Percentiles rank a stretch among this genome's conserved stretches.
Evolutionary conservation across 2,329 filamentous ascomycete genomes (phyloP).

Genomic region (Alternaria sp.): DNA sequence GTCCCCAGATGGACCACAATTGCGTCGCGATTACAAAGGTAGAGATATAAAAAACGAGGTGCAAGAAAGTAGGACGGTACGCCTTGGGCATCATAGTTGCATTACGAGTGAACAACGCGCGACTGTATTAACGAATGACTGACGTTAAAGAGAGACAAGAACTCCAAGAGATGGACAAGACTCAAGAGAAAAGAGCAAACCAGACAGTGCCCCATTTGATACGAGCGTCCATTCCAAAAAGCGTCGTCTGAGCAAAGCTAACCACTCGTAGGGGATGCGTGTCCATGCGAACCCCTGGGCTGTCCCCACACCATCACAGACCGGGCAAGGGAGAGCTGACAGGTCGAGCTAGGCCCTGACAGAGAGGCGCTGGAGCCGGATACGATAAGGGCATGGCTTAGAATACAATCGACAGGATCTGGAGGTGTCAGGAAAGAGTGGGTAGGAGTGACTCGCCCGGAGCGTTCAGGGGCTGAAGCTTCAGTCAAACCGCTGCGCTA

Average conservation of each 20-base stretch:
- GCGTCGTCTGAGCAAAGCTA: conserved; percentile 26
- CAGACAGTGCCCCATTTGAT: conserved; percentile 20
- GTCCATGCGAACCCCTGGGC: conserved; percentile 27
- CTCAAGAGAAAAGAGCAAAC: conserved; percentile 23
- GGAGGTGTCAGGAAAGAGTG: conserved; percentile 21
- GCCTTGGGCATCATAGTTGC: conserved; percentile 46
- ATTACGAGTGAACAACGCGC: conserved; percentile 34
- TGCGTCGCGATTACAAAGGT: conserved; percentile 43
- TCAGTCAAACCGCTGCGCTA: conserved; percentile 23
- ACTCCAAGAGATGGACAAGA: conserved; percentile 31
- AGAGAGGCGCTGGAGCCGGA: conserved; percentile 15
- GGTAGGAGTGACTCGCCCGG: conserved; percentile 30
- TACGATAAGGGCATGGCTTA: conserved; percentile 30
- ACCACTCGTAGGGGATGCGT: conserved; percentile 26
- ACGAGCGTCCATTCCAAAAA: conserved; percentile 25
- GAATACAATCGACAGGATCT: conserved; percentile 29
- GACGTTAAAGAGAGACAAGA: conserved; percentile 23
- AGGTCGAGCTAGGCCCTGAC: conserved; percentile 20
- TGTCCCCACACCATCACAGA: conserved; percentile 24
- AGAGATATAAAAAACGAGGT: conserved; percentile 43
- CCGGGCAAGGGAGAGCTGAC: conserved; percentile 24
- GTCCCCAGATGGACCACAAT: conserved; percentile 41
- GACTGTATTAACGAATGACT: conserved; percentile 16
- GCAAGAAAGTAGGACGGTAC: conserved; percentile 37
- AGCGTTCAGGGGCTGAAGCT: conserved; percentile 21